phyloP scores from a whole-genome alignment of 129 eudicot species.

The Ambrosia artemisiifolia region DNA sequence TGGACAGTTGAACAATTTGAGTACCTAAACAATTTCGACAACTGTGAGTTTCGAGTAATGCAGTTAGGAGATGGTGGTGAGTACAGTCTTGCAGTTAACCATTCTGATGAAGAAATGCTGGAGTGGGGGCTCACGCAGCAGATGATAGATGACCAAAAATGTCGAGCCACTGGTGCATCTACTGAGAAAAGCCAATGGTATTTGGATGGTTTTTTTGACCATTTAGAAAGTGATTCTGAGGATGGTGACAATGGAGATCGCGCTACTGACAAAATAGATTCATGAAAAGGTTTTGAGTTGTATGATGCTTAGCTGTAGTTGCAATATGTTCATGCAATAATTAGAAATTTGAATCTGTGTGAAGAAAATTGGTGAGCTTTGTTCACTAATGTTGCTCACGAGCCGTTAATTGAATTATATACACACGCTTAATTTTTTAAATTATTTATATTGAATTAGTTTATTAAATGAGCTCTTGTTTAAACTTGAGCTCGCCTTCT shows the following conservation, averaged over 20 bases:
- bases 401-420: neutral
- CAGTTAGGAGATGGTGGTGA: conserved; percentile 75
- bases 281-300: conserved; percentile 10
- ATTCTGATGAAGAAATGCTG: conserved; percentile 55
- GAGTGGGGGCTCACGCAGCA: conserved; percentile 74
- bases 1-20: conserved; percentile 91
- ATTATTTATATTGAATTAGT: too few species aligned
- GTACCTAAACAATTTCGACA: conserved; percentile 54
- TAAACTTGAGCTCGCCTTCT: too few species aligned
- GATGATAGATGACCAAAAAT: conserved; percentile 69
- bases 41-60: conserved; percentile 76
- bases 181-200: conserved; percentile 62
- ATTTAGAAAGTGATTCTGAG: conserved; percentile 39
- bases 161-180: conserved; percentile 48
- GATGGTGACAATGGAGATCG: conserved; percentile 21
- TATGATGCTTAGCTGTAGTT: neutral
- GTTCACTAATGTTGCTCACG: neutral
- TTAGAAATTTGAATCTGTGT: neutral
- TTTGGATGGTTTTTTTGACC: conserved; percentile 58
- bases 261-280: neutral
- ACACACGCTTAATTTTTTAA: too few species aligned
- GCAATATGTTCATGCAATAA: neutral
- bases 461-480: too few species aligned
- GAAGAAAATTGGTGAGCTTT: neutral
- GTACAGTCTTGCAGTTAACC: conserved; percentile 76